Conservation (phyloP, 2,329 filamentous ascomycete species). For the Fusarium sp. region DNA sequence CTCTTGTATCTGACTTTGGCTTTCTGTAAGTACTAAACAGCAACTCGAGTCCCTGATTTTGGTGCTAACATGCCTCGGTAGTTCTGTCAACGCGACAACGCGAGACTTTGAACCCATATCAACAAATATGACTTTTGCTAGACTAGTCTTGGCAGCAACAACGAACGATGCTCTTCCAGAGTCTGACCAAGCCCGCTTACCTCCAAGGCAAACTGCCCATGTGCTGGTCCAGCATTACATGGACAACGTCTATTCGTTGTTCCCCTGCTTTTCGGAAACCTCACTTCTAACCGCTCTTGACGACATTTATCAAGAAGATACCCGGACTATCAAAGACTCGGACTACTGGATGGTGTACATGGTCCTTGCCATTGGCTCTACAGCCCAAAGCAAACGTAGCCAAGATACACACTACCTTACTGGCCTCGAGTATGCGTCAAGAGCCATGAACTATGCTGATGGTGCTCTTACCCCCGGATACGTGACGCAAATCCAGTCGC, state of each 20-base stretch:
- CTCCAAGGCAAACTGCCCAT: slow-evolving; percentile 73
- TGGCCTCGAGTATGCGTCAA: slow-evolving; percentile 65
- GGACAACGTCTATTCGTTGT: slow-evolving; percentile 79
- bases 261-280: slow-evolving; percentile 85
- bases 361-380: slow-evolving; percentile 85
- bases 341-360: slow-evolving; percentile 91
- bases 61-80: slow-evolving; percentile 47
- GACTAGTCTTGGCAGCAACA: slow-evolving; percentile 85
- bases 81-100: slow-evolving; percentile 92
- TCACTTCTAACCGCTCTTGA: slow-evolving; percentile 81
- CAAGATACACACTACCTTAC: slow-evolving; percentile 70
- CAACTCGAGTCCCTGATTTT: background rate
- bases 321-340: slow-evolving; percentile 68
- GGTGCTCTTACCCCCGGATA: slow-evolving; percentile 86
- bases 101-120: slow-evolving; percentile 91
- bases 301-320: slow-evolving; percentile 78
- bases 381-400: slow-evolving; percentile 74
- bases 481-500: slow-evolving; percentile 84
- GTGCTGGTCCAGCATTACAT: slow-evolving; percentile 85
- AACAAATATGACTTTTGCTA: slow-evolving; percentile 90
- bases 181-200: slow-evolving; percentile 69
- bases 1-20: slow-evolving; percentile 92
- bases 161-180: slow-evolving; percentile 77
- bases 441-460: slow-evolving; percentile 81
- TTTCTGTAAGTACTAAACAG: slow-evolving; percentile 70